phyloP scores from a whole-genome alignment of 306 rosid species.

The Lathyrus tuberosus region DNA sequence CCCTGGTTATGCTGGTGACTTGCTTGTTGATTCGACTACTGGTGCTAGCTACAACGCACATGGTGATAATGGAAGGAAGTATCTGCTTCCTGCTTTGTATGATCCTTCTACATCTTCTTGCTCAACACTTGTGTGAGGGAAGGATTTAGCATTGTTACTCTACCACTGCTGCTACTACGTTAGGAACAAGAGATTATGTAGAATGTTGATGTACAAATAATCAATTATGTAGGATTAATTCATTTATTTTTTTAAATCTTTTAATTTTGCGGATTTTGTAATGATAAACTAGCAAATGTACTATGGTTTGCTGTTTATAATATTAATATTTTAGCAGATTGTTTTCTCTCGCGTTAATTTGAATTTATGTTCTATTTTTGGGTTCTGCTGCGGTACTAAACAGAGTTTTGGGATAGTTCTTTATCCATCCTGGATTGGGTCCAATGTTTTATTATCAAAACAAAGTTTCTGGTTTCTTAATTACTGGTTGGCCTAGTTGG shows the following conservation, averaged over 20 bases:
- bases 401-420: too few relatives aligned
- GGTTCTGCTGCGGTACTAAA: background rate
- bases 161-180: background rate
- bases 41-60: slow-evolving; percentile 68
- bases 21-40: slow-evolving; percentile 52
- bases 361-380: background rate
- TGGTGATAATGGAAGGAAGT: slow-evolving; percentile 64
- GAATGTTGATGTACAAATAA: slow-evolving; percentile 39
- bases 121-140: slow-evolving; percentile 55
- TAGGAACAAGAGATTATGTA: background rate
- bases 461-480: too few relatives aligned
- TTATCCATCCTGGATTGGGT: too few relatives aligned
- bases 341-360: background rate
- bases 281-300: slow-evolving; percentile 38
- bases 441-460: too few relatives aligned
- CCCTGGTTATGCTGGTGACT: slow-evolving; percentile 66
- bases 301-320: slow-evolving; percentile 42
- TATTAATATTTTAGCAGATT: background rate
- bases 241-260: slow-evolving; percentile 44
- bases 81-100: slow-evolving; percentile 63
- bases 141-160: too few relatives aligned
- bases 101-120: slow-evolving; percentile 60
- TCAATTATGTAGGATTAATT: slow-evolving; percentile 36
- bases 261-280: slow-evolving; percentile 12
- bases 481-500: too few relatives aligned